Percentiles rank a stretch among this genome's conserved stretches.
These are phyloP conservation scores for Sherardia arvensis DNA, from an alignment of 257 asterid genomes.

Conservation along the genomic window DNA sequence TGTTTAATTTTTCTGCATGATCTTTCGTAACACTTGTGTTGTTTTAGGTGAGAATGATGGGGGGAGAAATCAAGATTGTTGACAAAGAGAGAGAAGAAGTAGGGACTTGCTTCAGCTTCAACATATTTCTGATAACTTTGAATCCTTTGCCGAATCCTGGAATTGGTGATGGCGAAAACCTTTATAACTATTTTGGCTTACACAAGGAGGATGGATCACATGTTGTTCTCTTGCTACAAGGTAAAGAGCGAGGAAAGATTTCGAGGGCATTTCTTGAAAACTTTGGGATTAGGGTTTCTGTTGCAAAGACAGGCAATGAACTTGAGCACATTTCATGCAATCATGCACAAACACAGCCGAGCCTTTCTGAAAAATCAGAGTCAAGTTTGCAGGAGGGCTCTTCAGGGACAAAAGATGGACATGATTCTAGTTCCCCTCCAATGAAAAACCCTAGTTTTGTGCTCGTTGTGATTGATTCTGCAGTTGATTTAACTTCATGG, in stretches of 20 bases:
- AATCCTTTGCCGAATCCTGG: constrained; percentile 6
- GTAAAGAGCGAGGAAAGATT: constrained; percentile 13
- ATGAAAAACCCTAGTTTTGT: not conserved
- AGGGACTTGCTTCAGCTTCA: constrained; percentile 49
- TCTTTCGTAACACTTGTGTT: too few species aligned
- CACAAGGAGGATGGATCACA: constrained; percentile 14
- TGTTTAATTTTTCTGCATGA: not conserved
- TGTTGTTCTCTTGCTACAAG: constrained; percentile 9
- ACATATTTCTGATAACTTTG: not conserved
- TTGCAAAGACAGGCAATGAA: constrained; percentile 5
- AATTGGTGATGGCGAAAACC: constrained; percentile 9
- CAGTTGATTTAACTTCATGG: constrained; percentile 3
- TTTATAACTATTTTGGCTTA: not conserved
- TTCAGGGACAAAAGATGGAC: constrained; percentile 9
- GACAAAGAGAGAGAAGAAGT: constrained; percentile 48
- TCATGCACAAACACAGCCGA: not conserved
- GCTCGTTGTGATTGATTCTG: constrained; percentile 18
- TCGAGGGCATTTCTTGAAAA: constrained; percentile 8
- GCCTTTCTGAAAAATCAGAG: not conserved
- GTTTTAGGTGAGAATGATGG: constrained; percentile 58
- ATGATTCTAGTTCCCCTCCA: not conserved
- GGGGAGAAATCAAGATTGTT: constrained; percentile 57
- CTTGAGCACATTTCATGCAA: constrained; percentile 2
- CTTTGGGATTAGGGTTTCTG: constrained; percentile 11
- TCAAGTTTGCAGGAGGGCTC: constrained; percentile 1